phyloP scores from a whole-genome alignment of 257 asterid genomes.

The Lycium ferocissimum region DNA sequence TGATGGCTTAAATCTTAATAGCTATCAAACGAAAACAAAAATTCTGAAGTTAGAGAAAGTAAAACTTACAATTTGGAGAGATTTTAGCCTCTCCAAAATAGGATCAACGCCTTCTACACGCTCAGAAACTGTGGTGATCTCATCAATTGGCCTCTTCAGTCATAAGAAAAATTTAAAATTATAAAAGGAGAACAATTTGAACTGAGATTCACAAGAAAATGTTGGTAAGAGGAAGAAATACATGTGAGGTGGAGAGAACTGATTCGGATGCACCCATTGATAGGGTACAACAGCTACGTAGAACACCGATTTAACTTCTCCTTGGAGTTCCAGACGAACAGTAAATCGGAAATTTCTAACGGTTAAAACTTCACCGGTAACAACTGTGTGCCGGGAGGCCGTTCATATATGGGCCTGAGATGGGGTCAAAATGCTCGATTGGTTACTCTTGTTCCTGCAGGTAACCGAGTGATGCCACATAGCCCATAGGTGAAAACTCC shows the following conservation, averaged over 20 bases:
- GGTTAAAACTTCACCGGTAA: not conserved
- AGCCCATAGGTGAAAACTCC: not conserved
- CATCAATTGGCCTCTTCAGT: conserved; percentile 58
- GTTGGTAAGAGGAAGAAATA: conserved; percentile 35
- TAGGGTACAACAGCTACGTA: not conserved
- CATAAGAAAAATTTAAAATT: not conserved
- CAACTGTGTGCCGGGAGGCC: not conserved
- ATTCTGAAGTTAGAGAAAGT: not conserved
- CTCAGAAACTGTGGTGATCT: conserved; percentile 87
- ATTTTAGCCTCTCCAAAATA: conserved; percentile 70
- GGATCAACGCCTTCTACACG: conserved; percentile 74
- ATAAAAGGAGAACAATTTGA: not conserved
- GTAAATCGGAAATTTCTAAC: not conserved
- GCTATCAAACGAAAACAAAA: not conserved
- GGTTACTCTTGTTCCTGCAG: not conserved
- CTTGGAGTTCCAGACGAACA: not conserved
- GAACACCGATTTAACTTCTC: not conserved
- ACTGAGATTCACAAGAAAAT: not conserved
- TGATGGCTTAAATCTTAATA: not conserved
- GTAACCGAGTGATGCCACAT: not conserved
- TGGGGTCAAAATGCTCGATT: conserved; percentile 13
- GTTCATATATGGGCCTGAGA: conserved; percentile 17
- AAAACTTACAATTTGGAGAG: conserved; percentile 74
- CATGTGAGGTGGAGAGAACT: conserved; percentile 62
- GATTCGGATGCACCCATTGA: conserved; percentile 95